Evolutionary conservation across 2,329 filamentous ascomycete species (phyloP), one percentile per base, ranked within the genome.

Genomic region (Xylaria sp.): DNA sequence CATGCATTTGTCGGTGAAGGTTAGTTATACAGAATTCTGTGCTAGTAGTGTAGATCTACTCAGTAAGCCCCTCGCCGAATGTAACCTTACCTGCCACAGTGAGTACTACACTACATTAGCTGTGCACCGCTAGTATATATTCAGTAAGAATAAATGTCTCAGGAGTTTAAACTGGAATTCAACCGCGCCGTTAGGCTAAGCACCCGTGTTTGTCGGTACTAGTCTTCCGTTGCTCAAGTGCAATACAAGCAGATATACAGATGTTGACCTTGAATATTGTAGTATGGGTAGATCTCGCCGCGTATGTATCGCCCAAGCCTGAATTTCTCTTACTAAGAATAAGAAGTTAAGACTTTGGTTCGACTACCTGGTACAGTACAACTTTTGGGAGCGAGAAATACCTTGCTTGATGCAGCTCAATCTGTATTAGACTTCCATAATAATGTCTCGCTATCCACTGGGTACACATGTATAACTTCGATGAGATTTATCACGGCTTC

Each of bases 1-100:
- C 31, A 23, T 61, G 13, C 41, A 23, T 52, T 12, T 61, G 46
- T 61, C 31, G 46, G 58, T 52, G 58, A 61, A 61, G 46, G 28
- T 28, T 28, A 28, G 28, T 6, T 28, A 28, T 28, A 20, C 18
- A 58, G 7, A 39, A 20, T 28, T 37, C 10, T n/a, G 51, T 2
- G 31, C 7, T 34, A 54, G 25, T 15, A 54, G 25, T 31, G 25
- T 15, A 54, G 25, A 54, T 46, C 41, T n/a, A 28, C 28, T 28
- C 3, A 28, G 28, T 28, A 46, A 15, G 7, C 34, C 41, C 39
- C 15, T 41, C 39, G 18, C 41, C 15, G 41, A n/a, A 46, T n/a
- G 12, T 41, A 41, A 41, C 39, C 39, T 41, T 6, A 41, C 39
- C 12, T 41, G 15, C 41, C 34, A 37, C 6, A 28, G 28, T 28